Evolutionary conservation across 306 rosid species (phyloP), one percentile per base, ranked within the genome.

Genomic region (Vigna angularis): DNA sequence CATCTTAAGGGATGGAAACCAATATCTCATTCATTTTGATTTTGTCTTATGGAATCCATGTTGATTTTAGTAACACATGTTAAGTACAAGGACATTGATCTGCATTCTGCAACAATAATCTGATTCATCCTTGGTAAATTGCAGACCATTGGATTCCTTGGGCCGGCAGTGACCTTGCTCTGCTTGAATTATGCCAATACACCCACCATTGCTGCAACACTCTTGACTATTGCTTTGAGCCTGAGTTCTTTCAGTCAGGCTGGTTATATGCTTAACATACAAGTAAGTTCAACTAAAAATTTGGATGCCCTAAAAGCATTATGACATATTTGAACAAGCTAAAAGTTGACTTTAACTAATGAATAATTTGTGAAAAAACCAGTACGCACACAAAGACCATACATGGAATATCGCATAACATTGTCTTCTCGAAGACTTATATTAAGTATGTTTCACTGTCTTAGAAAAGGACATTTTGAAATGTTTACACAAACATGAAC

Each of bases 181-280:
- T 86, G 97, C 86, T 85, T 92, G 83, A 89, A 90, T 70, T 87
- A 79, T 80, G 97, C 91, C 26, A 89, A 80, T 4, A 88, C 97
- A 34, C 97, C 97, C 1, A 61, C 84, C 9, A 51, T 59, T 30
- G 97, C 98, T 16, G 88, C 97, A 1, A 66, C 85, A 58, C 80
- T 90, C 85, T 42, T 94, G 72, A 92, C 97, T 47, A 84, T 65
- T 75, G 97, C 92, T 81, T 88, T 92, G 84, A 90, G 98, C 81
- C 84, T 94, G 57, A 94, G 97, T 72, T 94, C 98, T 76, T 94
- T 94, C 86, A 92, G 97, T 85, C 97, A 92, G 75, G 98, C 98
- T 24, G 97, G 97, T n/a, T 94, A 83, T 81, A 87, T 90, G 84
- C 97, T 94, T 45, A 94, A 94, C 79, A 89, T 92, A 45, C 98